Base-by-base conservation (phyloP, 306 rosid species). In the peach (Prunus persica) region DNA sequence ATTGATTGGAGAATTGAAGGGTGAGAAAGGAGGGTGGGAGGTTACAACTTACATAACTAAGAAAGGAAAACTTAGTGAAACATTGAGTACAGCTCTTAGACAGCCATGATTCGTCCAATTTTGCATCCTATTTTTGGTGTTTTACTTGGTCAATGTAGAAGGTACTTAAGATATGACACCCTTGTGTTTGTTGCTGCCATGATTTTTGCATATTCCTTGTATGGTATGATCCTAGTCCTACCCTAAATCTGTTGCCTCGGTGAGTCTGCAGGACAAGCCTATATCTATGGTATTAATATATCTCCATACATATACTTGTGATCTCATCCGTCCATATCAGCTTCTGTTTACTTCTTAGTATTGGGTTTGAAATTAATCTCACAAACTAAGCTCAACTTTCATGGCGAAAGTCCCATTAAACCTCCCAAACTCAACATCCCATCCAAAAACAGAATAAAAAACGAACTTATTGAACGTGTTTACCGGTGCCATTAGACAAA, bases 1-100 rank as follows among this genome's bases (percentile, higher is more conserved):
- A 20, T 49, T 58, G 76, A 43, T 47, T 61, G 71, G 71, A 8
- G 12, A 28, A 73, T 60, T 60, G 77, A 60, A 65, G 68, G 77
- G 77, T 60, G 46, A 41, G 65, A 41, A 38, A 46, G 56, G 78
- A 74, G 55, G 63, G 32, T 28, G 60, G 51, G 78, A 75, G 69
- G 77, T 73, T 73, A 73, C 45, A 73, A 73, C 69, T 18, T 73
- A 45, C 68, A 60, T 32, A 3, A 58, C 77, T 45, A 73, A 60
- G 77, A 73, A 73, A 73, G 45, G 77, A 73, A 38, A 54, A 20
- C 55, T 15, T 56, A 51, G 67, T 41, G 34, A 20, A 57, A 56
- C 66, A 41, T 57, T 28, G 55, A 57, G 55, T 72, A 72, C 76
- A 38, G 76, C 55, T 41, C 41, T 11, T 72, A 30, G 76, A 43